Percentiles rank a stretch among this genome's conserved stretches.
Evolutionary conservation across 2,329 filamentous ascomycete species (phyloP).

Genomic region (Pezicula carpinea): DNA sequence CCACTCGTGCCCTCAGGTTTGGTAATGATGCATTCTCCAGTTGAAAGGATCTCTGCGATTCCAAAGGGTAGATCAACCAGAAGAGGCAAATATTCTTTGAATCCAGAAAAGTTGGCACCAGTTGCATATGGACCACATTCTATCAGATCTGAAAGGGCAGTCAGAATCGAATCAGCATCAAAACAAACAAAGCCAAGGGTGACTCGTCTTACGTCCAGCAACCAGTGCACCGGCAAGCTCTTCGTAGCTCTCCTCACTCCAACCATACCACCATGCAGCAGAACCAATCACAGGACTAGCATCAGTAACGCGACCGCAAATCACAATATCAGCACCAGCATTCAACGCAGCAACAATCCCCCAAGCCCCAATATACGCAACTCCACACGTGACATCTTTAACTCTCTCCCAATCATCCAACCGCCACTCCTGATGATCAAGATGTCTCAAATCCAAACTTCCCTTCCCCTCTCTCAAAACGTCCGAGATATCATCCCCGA

Average conservation of each 20-base stretch:
- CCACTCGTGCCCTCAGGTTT: slow-evolving; percentile 38
- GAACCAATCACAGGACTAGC: slow-evolving; percentile 37
- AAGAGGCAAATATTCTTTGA: slow-evolving; percentile 29
- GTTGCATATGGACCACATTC: slow-evolving; percentile 23
- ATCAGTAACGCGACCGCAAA: slow-evolving; percentile 39
- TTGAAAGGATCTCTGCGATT: slow-evolving; percentile 39
- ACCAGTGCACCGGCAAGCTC: slow-evolving; percentile 34
- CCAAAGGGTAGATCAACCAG: slow-evolving; percentile 38
- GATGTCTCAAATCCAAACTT: slow-evolving; percentile 2
- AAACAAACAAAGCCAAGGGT: neutral
- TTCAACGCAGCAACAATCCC: slow-evolving; percentile 35
- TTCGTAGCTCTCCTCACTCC: slow-evolving; percentile 30
- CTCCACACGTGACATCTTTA: slow-evolving; percentile 10
- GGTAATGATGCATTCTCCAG: slow-evolving; percentile 38
- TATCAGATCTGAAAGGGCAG: slow-evolving; percentile 14
- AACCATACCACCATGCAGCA: slow-evolving; percentile 37
- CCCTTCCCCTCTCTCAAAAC: neutral
- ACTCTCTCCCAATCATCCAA: slow-evolving; percentile 15
- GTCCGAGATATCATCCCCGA: slow-evolving; percentile 11
- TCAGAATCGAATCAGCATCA: neutral
- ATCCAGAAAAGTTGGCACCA: slow-evolving; percentile 19
- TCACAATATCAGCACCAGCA: slow-evolving; percentile 38
- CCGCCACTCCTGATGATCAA: slow-evolving; percentile 10
- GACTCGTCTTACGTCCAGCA: slow-evolving; percentile 16
- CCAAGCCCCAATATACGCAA: slow-evolving; percentile 31